Evolutionary conservation across 129 eudicot species (phyloP).

Genomic region (Arctium minus): DNA sequence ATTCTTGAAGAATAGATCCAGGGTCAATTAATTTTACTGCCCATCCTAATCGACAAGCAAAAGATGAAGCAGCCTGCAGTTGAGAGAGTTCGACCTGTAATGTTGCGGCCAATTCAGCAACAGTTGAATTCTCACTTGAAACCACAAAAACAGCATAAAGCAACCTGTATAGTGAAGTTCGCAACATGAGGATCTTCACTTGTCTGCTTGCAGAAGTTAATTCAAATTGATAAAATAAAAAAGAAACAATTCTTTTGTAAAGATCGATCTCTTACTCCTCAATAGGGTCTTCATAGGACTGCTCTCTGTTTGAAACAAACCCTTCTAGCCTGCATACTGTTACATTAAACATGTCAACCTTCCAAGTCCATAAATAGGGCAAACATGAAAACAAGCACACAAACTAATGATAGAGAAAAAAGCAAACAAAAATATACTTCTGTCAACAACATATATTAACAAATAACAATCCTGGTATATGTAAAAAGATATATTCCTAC

Average conservation of each 20-base stretch:
- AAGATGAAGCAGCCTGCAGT: constrained; percentile 96
- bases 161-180: constrained; percentile 56
- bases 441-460: background rate
- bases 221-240: background rate
- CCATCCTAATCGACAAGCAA: constrained; percentile 97
- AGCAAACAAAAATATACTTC: background rate
- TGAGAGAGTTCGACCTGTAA: constrained; percentile 94
- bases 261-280: constrained; percentile 75
- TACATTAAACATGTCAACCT: constrained; percentile 29
- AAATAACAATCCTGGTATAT: background rate
- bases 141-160: constrained; percentile 99
- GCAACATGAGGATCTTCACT: constrained; percentile 22
- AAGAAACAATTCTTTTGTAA: background rate
- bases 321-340: constrained; percentile 99
- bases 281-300: constrained; percentile 96
- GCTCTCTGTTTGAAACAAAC: constrained; percentile 98
- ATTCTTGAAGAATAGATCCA: constrained; percentile 82
- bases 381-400: constrained; percentile 11
- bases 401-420: background rate
- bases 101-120: constrained; percentile 87
- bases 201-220: constrained; percentile 11
- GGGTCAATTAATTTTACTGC: constrained; percentile 92
- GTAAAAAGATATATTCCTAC: background rate
- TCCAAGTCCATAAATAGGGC: constrained; percentile 8
- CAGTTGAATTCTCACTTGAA: constrained; percentile 97